These are phyloP conservation scores for Oemleria cerasiformis DNA, from an alignment of 306 rosid species.

Conservation along the genomic window DNA sequence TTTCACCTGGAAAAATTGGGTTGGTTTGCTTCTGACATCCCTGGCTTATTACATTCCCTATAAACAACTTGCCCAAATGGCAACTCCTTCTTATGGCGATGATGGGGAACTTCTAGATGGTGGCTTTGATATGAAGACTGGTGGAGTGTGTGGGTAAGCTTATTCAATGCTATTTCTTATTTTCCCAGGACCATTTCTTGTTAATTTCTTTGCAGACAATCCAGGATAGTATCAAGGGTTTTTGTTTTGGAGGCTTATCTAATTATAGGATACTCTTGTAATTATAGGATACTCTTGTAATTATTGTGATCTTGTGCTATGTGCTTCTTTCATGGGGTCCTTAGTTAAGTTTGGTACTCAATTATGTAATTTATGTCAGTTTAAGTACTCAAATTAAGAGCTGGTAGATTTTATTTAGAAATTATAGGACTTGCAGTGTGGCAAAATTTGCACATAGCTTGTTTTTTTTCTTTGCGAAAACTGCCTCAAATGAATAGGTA, in stretches of 20 bases:
- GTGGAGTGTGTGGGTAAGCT: constrained; percentile 88
- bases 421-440: neutral
- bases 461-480: neutral
- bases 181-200: neutral
- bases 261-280: neutral
- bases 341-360: neutral
- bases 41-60: constrained; percentile 56
- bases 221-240: neutral
- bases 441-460: neutral
- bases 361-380: neutral
- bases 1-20: constrained; percentile 79
- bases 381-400: neutral
- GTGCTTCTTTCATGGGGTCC: neutral
- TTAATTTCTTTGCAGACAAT: neutral
- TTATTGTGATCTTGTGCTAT: neutral
- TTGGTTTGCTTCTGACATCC: constrained; percentile 64
- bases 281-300: neutral
- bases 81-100: constrained; percentile 51
- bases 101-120: constrained; percentile 95
- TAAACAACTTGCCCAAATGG: constrained; percentile 73
- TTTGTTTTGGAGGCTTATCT: neutral
- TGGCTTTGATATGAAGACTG: constrained; percentile 86
- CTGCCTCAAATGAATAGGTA: neutral
- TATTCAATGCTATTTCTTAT: constrained; percentile 1
- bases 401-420: neutral